These are phyloP conservation scores for Claviceps humidiphila DNA, from an alignment of 2,329 filamentous ascomycete genomes.

Conservation along the genomic window DNA sequence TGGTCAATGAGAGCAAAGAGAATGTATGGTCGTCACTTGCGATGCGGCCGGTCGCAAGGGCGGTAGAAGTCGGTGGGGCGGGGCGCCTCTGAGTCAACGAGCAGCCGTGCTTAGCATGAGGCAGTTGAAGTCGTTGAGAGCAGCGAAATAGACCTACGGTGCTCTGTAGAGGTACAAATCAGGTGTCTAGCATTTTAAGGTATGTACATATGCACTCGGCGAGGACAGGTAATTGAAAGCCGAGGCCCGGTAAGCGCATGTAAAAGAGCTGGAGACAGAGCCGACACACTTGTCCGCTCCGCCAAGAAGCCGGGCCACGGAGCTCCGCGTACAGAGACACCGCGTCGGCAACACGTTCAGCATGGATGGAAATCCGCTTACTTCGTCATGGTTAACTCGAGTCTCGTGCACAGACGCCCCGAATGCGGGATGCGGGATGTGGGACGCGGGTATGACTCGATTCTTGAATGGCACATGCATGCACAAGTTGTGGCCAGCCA, in stretches of 20 bases:
- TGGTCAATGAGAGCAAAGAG: background rate
- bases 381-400: background rate
- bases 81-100: constrained; percentile 12
- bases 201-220: no score
- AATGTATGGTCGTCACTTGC: background rate
- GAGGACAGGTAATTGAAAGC: background rate
- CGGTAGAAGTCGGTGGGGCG: constrained; percentile 7
- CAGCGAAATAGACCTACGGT: constrained; percentile 10
- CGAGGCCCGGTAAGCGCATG: constrained; percentile 3
- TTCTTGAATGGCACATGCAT: no score
- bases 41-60: constrained; percentile 4
- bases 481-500: no score
- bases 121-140: background rate
- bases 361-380: background rate
- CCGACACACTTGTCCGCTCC: background rate
- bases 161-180: background rate
- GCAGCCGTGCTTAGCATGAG: background rate
- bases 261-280: background rate
- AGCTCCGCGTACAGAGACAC: background rate
- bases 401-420: background rate
- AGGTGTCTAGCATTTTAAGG: background rate
- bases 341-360: background rate
- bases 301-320: background rate
- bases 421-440: background rate
- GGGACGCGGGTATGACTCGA: background rate